A percentile compares a stretch with the other conserved stretches of the same genome.
Evolutionary conservation across 2,329 filamentous ascomycete species (phyloP).

Genomic region (Tricladium varicosporioides): DNA sequence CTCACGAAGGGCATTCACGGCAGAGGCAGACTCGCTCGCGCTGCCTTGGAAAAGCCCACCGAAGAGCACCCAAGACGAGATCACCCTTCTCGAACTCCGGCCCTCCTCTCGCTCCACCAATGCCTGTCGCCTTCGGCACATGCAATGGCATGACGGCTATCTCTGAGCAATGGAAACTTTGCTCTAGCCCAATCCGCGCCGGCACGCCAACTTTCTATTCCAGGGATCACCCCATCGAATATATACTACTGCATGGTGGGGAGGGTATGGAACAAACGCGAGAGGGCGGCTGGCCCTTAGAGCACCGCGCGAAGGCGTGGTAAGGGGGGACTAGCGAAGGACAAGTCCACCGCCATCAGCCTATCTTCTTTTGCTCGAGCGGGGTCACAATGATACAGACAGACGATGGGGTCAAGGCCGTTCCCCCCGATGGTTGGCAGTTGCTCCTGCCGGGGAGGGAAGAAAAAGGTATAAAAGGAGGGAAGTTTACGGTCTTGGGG

Average conservation of each 20-base stretch:
- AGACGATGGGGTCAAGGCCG: conserved; percentile 35
- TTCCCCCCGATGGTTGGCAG: conserved; percentile 30
- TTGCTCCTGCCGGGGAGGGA: conserved; percentile 25
- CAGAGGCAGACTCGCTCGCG: conserved; percentile 5
- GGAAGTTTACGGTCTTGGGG: conserved; percentile 44
- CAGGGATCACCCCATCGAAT: conserved; percentile 30
- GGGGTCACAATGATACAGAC: conserved; percentile 35
- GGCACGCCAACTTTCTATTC: conserved; percentile 26
- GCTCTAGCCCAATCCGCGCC: conserved; percentile 30
- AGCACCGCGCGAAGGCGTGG: conserved; percentile 23
- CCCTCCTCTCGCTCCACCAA: conserved; percentile 26
- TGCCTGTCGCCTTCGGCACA: conserved; percentile 24
- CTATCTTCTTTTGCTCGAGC: conserved; percentile 37
- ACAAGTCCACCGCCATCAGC: conserved; percentile 25
- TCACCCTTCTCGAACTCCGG: neutral
- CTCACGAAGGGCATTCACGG: conserved; percentile 3
- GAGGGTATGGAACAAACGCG: conserved; percentile 24
- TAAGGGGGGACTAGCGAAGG: conserved; percentile 21
- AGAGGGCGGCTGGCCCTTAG: conserved; percentile 23
- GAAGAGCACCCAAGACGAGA: neutral
- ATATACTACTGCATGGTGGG: conserved; percentile 29
- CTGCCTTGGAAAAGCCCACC: conserved; percentile 5
- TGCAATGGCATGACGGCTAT: conserved; percentile 32
- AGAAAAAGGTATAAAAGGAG: conserved; percentile 64
- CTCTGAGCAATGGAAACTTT: conserved; percentile 34